phyloP scores from a whole-genome alignment of 306 rosid species.

The Dryas octopetala region DNA sequence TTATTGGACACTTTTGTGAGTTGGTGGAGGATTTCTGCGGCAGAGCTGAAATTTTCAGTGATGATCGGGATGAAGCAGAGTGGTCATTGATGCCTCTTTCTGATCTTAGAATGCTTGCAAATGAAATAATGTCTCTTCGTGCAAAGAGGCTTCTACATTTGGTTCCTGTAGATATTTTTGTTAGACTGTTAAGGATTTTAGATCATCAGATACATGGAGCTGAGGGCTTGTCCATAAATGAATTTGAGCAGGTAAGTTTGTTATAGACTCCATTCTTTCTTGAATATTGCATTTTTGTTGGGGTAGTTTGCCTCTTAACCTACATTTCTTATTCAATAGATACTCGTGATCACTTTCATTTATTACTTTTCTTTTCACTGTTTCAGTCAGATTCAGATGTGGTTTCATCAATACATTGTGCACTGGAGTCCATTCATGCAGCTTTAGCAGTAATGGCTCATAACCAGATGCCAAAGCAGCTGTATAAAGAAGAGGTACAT shows the following conservation, averaged over 20 bases:
- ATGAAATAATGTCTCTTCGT: conserved; percentile 77
- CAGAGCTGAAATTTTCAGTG: conserved; percentile 67
- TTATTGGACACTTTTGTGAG: conserved; percentile 57
- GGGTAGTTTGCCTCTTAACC: neutral
- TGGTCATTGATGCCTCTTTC: conserved; percentile 79
- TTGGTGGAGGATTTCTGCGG: conserved; percentile 73
- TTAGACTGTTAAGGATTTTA: conserved; percentile 76
- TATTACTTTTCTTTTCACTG: conserved; percentile 17
- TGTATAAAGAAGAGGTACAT: conserved; percentile 90
- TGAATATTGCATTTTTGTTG: neutral
- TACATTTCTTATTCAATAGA: neutral
- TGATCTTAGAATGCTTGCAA: conserved; percentile 80
- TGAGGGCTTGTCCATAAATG: conserved; percentile 89
- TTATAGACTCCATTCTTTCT: conserved; percentile 2
- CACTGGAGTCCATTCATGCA: conserved; percentile 95
- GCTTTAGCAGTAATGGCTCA: conserved; percentile 86
- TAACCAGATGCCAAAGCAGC: conserved; percentile 86
- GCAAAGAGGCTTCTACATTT: conserved; percentile 74
- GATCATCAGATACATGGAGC: conserved; percentile 97
- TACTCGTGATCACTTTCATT: neutral
- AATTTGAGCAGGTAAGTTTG: conserved; percentile 75
- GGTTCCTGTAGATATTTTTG: conserved; percentile 76
- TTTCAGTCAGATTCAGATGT: conserved; percentile 83
- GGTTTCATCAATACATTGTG: conserved; percentile 69
- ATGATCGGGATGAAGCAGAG: conserved; percentile 88